Evolutionary conservation across 768 basidiomycete species (phyloP), one percentile per base, ranked within the genome.

Genomic region (Leccinum arenicola): DNA sequence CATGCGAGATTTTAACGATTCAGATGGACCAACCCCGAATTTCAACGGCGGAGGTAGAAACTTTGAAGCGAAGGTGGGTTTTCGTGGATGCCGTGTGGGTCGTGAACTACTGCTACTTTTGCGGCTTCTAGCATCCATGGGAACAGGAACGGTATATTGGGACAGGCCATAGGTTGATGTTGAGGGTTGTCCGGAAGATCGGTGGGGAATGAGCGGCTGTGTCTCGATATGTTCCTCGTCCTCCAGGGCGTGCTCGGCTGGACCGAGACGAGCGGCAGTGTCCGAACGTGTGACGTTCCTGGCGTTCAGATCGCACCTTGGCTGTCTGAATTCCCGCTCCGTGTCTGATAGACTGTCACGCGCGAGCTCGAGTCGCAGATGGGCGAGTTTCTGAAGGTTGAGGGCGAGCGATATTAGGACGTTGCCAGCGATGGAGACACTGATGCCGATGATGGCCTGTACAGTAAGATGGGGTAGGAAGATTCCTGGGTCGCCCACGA

Each of bases 301-400:
- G 29, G 45, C 31, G 12, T 36, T 58, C 11, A 35, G 35, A 43
- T 60, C 52, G 29, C 29, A 58, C 11, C 50, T 25, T 29, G 48
- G n/a, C 10, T 35, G 48, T 52, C 69, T 52, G 17, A 50, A 38
- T 54, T 62, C 65, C 50, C 62, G 52, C 38, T 66, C 69, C 23
- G 25, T 38, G 36, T 59, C 60, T 8, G 48, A 17, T 38, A 40
- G 52, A 53, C 59, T 56, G 65, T 72, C 70, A 70, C 61, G 64
- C 57, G 69, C 71, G 29, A 68, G 75, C 64, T 85, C 84, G 33
- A 90, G 77, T 29, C 88, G 81, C 64, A 82, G 80, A 76, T 96
- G 95, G 2, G 93, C 93, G 17, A 96, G 82, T 70, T 97, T 98
- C 74, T 98, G 95, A 35, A 91, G 77, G 74, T 97, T 97, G 62